Base-by-base conservation (phyloP, 2,329 filamentous ascomycete species). In the Calonectria multiphialidica region DNA sequence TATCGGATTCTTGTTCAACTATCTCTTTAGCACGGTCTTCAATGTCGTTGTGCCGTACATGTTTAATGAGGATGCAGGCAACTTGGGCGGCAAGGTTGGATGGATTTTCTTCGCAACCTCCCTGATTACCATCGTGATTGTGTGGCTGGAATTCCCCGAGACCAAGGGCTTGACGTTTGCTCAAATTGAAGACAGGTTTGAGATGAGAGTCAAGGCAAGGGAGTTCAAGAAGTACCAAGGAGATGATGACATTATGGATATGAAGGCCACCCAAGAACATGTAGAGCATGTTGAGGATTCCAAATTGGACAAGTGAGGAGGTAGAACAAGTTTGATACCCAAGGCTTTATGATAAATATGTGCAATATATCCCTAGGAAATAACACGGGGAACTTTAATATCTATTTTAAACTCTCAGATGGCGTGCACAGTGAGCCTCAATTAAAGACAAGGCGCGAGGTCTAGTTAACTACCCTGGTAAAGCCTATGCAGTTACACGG, bases 121-220 rank as follows among this genome's bases (percentile, higher is more conserved):
- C 18, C 16, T 53, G 13, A 50, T 72, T 10, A 37, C 49, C n/a
- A 18, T 59, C 8, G 40, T 55, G 2, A 50, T 65, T 4, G 35
- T 74, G 0, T 75, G 66, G 59, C 57, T 76, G 15, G 64, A 66
- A 1, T 67, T 76, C 45, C 69, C 74, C 7, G 74, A 77, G 18
- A 76, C 71, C 13, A 69, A 70, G 28, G 72, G 72, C 6, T 53
- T 59, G 8, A 74, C 71, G 1, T 68, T 66, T 16, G 67, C 70
- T 9, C 59, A 65, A n/a, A 47, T 72, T 12, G 66, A 72, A 15
- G 66, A 68, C 15, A 2, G 23, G 12, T 68, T 68, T 16, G 65
- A 59, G 53, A 67, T 59, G 50, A 59, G 47, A 66, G 47, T 66
- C 18, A 44, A 42, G 47, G 47, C 63, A 13, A 53, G 63, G 12